Percentiles rank a stretch among this genome's conserved stretches.
phyloP scores from a whole-genome alignment of 2,329 filamentous ascomycete genomes.

The Elsinoe necatrix region DNA sequence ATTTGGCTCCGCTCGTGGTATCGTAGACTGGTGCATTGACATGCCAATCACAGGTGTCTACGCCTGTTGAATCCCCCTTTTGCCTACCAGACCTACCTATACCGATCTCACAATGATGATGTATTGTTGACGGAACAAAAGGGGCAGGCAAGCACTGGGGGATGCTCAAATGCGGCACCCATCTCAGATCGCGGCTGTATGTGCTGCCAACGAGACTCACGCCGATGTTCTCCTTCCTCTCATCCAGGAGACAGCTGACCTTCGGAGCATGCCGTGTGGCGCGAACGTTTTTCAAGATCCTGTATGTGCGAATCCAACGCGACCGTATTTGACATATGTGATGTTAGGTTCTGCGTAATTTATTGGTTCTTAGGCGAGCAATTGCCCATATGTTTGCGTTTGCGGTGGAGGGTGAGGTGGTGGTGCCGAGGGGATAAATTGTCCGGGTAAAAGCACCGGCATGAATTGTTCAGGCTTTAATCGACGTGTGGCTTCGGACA shows the following conservation, averaged over 20 bases:
- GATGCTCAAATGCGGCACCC: neutral
- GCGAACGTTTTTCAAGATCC: neutral
- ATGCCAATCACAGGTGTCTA: too few relatives aligned
- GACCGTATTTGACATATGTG: slow-evolving; percentile 1
- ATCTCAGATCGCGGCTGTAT: neutral
- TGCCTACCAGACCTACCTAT: too few relatives aligned
- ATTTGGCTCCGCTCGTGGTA: too few relatives aligned
- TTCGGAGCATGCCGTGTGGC: neutral
- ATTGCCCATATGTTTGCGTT: neutral
- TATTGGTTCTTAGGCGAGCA: slow-evolving; percentile 9
- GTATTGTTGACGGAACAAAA: too few relatives aligned
- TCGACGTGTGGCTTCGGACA: slow-evolving; percentile 1
- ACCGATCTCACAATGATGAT: too few relatives aligned
- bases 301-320: neutral
- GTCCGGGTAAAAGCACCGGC: neutral
- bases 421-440: slow-evolving; percentile 4
- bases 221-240: neutral
- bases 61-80: too few relatives aligned
- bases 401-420: neutral
- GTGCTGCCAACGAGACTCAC: neutral
- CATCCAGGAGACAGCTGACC: neutral
- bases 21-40: too few relatives aligned
- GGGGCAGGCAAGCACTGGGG: too few relatives aligned
- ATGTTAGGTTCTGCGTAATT: neutral
- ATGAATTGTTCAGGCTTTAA: slow-evolving; percentile 5